Base-by-base conservation (phyloP, 805 yeast genomes). In the Jamesozyma spencerorum region DNA sequence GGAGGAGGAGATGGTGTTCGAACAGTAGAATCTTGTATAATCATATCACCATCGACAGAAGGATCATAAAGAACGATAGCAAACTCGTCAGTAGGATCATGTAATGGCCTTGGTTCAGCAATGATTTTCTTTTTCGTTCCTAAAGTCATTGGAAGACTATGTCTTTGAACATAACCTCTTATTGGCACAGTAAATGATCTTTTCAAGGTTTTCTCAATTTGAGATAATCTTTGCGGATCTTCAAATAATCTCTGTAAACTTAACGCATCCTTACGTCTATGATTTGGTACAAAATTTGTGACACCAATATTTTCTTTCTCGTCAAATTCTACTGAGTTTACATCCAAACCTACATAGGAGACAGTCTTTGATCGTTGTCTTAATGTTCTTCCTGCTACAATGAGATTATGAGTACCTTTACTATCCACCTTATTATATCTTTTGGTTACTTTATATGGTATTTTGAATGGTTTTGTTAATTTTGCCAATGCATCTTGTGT, bases 61-160 rank as follows among this genome's bases (percentile, higher is more conserved):
- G 98, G 98, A 60, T 92, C 98, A 55, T 86, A 92, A 34, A 92
- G 67, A 1, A 92, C 97, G 41, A 92, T 85, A 2, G 98, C 97
- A 53, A 85, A 79, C 58, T 92, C 97, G 45, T 81, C 87, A 34
- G 81, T 71, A 0, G 98, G 98, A 63, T 92, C 98, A 57, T 90
- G 94, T n/a, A 92, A 68, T 1, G 98, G 94, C 43, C 87, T 66
- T 3, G 97, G 95, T n/a, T 85, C 83, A 39, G 85, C 63, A 1
- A 75, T 68, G 2, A 77, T 72, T 46, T 77, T 75, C 30, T 81
- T 74, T 46, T 81, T 75, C 43, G 87, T 86, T 0, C 98, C 98
- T 44, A 90, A 66, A 0, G 94, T 84, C 0, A 94, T 85, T 0
- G 95, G 88, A 1, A 87, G 72, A 37, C 69, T 59, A 13, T 56